Evolutionary conservation across 179 eudicot genomes (phyloP).

Genomic region (Beta lomatogona): DNA sequence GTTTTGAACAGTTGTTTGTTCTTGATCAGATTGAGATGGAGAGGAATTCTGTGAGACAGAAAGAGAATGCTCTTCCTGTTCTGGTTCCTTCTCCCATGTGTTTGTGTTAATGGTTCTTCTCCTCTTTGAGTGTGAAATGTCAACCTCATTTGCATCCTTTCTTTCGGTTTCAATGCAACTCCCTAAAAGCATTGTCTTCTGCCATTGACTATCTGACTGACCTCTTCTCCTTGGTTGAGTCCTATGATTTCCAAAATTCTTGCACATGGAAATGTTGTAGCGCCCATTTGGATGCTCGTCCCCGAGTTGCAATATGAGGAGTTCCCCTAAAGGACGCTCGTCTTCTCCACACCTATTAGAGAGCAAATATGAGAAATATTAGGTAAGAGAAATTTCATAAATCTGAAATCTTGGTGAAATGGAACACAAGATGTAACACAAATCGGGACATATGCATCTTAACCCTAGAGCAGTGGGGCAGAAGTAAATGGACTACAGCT

Average conservation of each 20-base stretch:
- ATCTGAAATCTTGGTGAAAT: too few species aligned
- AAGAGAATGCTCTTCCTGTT: constrained; percentile 75
- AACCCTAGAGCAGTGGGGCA: too few species aligned
- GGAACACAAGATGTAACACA: too few species aligned
- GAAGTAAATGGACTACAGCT: too few species aligned
- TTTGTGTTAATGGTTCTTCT: constrained; percentile 44
- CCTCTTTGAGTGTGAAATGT: constrained; percentile 52
- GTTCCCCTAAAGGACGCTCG: constrained; percentile 79
- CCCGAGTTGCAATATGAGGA: constrained; percentile 66
- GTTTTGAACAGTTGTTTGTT: constrained; percentile 46
- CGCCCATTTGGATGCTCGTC: constrained; percentile 49
- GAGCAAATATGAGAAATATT: too few species aligned
- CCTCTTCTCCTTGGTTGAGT: constrained; percentile 40
- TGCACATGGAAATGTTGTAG: constrained; percentile 47
- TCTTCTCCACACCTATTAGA: constrained; percentile 84
- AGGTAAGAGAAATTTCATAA: too few species aligned
- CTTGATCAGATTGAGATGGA: constrained; percentile 89
- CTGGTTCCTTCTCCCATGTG: constrained; percentile 49
- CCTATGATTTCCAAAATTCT: constrained; percentile 40
- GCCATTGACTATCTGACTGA: constrained; percentile 23
- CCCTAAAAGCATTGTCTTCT: constrained; percentile 50
- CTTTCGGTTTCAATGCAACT: constrained; percentile 36
- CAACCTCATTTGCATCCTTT: constrained; percentile 38
- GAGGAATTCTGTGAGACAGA: constrained; percentile 78
- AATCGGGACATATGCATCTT: too few species aligned